phyloP scores from a whole-genome alignment of 2,329 filamentous ascomycete genomes.

The Didymella lethalis region DNA sequence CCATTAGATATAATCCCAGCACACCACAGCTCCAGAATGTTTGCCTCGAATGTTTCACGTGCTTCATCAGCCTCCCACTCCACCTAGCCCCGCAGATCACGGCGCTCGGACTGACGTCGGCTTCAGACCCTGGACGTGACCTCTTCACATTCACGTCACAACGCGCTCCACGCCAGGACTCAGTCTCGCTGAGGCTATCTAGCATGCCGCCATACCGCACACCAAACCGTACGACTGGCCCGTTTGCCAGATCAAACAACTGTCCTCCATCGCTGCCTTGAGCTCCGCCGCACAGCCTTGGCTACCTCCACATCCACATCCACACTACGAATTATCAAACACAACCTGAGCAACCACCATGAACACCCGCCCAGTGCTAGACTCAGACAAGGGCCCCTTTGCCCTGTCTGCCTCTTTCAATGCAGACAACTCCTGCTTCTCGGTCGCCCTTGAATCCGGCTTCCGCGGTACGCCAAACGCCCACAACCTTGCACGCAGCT shows the following conservation, averaged over 20 bases:
- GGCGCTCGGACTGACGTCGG: slow-evolving; percentile 24
- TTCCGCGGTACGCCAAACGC: slow-evolving; percentile 63
- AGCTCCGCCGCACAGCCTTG: slow-evolving; percentile 6
- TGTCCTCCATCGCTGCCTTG: neutral
- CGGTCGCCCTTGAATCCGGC: slow-evolving; percentile 84
- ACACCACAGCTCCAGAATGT: neutral
- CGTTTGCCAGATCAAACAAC: slow-evolving; percentile 27
- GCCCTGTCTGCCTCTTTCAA: slow-evolving; percentile 90
- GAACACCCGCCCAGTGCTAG: slow-evolving; percentile 89
- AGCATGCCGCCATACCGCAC: slow-evolving; percentile 32
- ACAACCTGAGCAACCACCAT: slow-evolving; percentile 58
- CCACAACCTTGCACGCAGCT: no score
- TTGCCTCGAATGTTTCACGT: slow-evolving; percentile 2
- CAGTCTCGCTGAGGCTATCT: slow-evolving; percentile 23
- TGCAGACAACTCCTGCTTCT: slow-evolving; percentile 81
- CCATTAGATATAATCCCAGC: no score
- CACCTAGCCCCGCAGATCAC: slow-evolving; percentile 22
- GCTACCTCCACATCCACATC: slow-evolving; percentile 16
- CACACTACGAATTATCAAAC: slow-evolving; percentile 21
- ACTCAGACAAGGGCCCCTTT: slow-evolving; percentile 74
- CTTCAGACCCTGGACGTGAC: slow-evolving; percentile 11
- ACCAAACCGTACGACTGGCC: slow-evolving; percentile 20
- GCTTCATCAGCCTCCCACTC: neutral
- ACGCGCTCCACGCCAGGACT: slow-evolving; percentile 21
- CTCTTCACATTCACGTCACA: slow-evolving; percentile 4